Conservation (phyloP, 495 filamentous ascomycete species). For the Glarea lozoyensis region DNA sequence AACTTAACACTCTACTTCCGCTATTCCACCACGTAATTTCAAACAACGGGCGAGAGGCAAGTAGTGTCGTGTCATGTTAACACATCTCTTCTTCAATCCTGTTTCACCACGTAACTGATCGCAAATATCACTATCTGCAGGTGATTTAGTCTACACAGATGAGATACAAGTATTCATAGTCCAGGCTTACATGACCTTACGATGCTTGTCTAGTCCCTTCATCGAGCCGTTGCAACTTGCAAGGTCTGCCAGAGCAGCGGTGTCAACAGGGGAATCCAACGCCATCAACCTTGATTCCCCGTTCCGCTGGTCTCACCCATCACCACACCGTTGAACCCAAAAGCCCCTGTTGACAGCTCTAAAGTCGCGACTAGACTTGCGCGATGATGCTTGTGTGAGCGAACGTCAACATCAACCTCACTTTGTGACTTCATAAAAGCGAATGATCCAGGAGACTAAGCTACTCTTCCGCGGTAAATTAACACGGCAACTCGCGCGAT, state of each 20-base stretch:
- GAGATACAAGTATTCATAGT: no score
- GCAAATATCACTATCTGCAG: no score
- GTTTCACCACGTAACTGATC: no score
- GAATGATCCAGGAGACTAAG: no score
- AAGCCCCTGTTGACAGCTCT: conserved; percentile 8
- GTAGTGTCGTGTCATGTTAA: background rate
- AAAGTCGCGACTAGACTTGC: conserved; percentile 6
- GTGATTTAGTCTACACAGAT: no score
- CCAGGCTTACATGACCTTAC: conserved; percentile 2
- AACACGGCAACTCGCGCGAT: no score
- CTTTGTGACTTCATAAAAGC: no score
- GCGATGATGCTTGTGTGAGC: conserved; percentile 8
- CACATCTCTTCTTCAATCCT: no score
- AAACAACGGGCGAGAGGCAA: background rate
- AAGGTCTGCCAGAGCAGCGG: conserved; percentile 8
- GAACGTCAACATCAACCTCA: conserved; percentile 18
- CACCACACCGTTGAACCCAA: conserved; percentile 11
- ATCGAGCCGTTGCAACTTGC: no score
- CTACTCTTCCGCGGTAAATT: no score
- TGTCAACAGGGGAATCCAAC: conserved; percentile 3
- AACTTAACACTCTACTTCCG: background rate
- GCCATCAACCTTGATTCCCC: conserved; percentile 15
- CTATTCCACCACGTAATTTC: background rate
- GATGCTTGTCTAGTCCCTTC: conserved; percentile 4
- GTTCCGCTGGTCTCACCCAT: background rate